phyloP scores from a whole-genome alignment of 352 stramenopile genomes.

The Pythium guiyangense region DNA sequence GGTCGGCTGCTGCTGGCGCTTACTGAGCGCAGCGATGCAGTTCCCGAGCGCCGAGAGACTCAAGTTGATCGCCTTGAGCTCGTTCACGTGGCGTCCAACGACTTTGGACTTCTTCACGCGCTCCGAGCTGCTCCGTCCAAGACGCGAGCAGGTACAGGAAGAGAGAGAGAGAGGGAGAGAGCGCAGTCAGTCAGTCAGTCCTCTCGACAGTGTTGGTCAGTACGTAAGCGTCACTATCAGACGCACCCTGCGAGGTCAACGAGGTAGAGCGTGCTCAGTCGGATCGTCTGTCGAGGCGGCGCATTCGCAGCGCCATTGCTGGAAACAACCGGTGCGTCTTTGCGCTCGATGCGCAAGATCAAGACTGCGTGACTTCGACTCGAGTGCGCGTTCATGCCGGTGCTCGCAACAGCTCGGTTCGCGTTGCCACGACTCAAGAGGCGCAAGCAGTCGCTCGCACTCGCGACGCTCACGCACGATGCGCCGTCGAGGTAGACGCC shows the following conservation, averaged over 20 bases:
- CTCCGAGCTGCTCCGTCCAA: constrained; percentile 26
- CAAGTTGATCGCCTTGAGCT: constrained; percentile 73
- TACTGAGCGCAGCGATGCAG: constrained; percentile 67
- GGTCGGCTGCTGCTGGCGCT: constrained; percentile 19
- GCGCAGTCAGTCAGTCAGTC: background rate
- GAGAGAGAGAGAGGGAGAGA: background rate
- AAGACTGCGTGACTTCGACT: constrained; percentile 86
- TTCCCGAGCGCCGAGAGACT: constrained; percentile 71
- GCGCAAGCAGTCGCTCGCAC: constrained; percentile 38
- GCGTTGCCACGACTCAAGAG: constrained; percentile 46
- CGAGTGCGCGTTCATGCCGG: constrained; percentile 83
- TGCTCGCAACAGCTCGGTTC: constrained; percentile 77
- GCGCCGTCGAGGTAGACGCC: constrained; percentile 67
- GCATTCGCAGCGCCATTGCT: constrained; percentile 2
- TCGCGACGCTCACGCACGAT: constrained; percentile 31
- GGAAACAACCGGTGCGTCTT: constrained; percentile 20
- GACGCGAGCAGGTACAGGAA: background rate
- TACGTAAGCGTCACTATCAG: background rate
- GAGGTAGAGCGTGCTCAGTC: constrained; percentile 57
- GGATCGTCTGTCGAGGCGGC: constrained; percentile 28
- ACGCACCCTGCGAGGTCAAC: constrained; percentile 53
- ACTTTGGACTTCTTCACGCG: constrained; percentile 66
- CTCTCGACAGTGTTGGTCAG: background rate
- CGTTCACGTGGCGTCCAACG: constrained; percentile 48
- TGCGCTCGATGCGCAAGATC: constrained; percentile 79